Conservation (phyloP, 345 rosid genomes). For the Citrus hindsii region DNA sequence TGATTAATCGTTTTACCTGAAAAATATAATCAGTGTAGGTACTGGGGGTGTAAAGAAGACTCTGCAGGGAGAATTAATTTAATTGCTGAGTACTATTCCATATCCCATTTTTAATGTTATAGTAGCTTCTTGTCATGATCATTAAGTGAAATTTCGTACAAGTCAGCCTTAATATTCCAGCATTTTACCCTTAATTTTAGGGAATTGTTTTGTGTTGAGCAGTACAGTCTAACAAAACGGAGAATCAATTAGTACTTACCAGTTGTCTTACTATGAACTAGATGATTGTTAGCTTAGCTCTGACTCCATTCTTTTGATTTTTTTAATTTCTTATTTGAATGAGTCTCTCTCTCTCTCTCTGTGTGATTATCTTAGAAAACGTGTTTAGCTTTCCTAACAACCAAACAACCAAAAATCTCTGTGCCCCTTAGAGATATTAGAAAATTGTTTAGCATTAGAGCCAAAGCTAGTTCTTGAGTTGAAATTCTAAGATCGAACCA, state of each 20-base stretch:
- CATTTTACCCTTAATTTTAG: constrained; percentile 1
- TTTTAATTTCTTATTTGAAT: neutral
- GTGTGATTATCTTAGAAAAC: neutral
- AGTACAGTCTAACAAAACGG: neutral
- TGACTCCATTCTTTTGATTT: neutral
- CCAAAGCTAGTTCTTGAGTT: neutral
- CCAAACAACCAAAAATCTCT: neutral
- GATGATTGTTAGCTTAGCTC: neutral
- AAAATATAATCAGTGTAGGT: neutral
- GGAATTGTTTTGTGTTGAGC: constrained; percentile 18
- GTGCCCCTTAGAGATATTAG: neutral
- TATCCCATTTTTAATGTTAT: neutral
- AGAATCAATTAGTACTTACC: neutral
- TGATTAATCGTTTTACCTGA: neutral
- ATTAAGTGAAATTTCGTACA: neutral
- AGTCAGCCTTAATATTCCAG: constrained; percentile 3
- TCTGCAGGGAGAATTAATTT: neutral
- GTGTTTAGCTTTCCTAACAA: neutral
- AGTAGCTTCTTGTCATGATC: constrained; percentile 1
- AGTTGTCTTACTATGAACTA: neutral
- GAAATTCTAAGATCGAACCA: neutral
- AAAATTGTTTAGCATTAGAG: neutral
- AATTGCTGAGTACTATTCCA: neutral
- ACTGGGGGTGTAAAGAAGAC: neutral
- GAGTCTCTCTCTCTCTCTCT: neutral